Conservation (phyloP, 345 rosid genomes). For the Linum trigynum region DNA sequence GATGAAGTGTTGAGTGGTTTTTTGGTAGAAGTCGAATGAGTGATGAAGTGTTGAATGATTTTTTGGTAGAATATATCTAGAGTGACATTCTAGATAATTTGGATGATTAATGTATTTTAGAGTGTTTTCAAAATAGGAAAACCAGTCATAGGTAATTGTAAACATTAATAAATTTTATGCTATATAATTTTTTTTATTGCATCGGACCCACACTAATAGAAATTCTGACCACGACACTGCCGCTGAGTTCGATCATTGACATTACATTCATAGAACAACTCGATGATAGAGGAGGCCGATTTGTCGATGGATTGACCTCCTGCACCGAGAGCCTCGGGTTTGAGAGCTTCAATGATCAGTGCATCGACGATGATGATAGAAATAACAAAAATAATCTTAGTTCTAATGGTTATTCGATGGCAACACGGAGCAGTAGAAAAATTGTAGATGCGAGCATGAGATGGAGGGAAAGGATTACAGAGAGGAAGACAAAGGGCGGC, state of each 20-base stretch:
- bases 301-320: conserved; percentile 46
- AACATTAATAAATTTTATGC: no score
- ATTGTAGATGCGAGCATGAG: conserved; percentile 5
- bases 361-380: conserved; percentile 32
- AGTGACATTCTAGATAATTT: no score
- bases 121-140: no score
- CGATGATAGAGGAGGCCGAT: conserved; percentile 29
- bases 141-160: no score
- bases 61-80: no score
- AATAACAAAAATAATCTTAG: neutral
- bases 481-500: conserved; percentile 20
- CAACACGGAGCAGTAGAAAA: neutral
- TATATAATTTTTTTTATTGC: no score
- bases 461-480: conserved; percentile 9
- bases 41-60: no score
- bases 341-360: conserved; percentile 56
- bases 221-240: neutral
- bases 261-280: conserved; percentile 28
- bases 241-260: conserved; percentile 19
- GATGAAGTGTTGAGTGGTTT: no score
- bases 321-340: conserved; percentile 86
- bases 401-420: conserved; percentile 1
- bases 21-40: no score
- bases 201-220: no score
- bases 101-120: no score